These are phyloP conservation scores for Saitozyma sp. DNA, from an alignment of 768 basidiomycete species.

Conservation along the genomic window DNA sequence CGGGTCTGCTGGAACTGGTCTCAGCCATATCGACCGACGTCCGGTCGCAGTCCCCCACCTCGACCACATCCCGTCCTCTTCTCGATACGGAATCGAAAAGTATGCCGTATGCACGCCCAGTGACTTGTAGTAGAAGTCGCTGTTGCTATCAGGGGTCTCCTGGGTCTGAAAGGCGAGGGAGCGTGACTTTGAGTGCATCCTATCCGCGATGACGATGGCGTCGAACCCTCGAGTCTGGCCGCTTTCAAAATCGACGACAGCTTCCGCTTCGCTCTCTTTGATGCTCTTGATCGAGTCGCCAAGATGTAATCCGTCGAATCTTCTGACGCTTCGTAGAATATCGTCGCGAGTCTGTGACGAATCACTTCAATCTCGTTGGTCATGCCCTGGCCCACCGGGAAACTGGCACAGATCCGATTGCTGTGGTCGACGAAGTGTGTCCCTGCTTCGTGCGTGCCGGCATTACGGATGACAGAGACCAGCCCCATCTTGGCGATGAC, in stretches of 20 bases:
- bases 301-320: constrained; percentile 22
- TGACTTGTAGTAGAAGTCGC: too few species aligned
- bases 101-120: not conserved
- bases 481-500: constrained; percentile 40
- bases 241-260: constrained; percentile 31
- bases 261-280: constrained; percentile 20
- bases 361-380: constrained; percentile 45
- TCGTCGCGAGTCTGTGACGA: constrained; percentile 36
- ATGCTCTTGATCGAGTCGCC: constrained; percentile 28
- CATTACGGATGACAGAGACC: constrained; percentile 5
- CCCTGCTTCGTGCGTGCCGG: constrained; percentile 33
- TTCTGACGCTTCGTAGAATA: constrained; percentile 31
- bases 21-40: not conserved
- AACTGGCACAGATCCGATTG: constrained; percentile 16
- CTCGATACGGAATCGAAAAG: constrained; percentile 1
- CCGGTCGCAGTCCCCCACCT: constrained; percentile 6
- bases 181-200: constrained; percentile 25
- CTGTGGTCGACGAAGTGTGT: constrained; percentile 19
- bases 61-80: constrained; percentile 1
- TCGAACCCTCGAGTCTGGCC: constrained; percentile 31
- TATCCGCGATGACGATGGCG: constrained; percentile 39
- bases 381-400: constrained; percentile 17
- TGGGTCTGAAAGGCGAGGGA: constrained; percentile 12
- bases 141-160: too few species aligned
- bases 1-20: not conserved